Evolutionary conservation across 2,329 filamentous ascomycete genomes (phyloP).

Genomic region (Aplosporella prunicola): DNA sequence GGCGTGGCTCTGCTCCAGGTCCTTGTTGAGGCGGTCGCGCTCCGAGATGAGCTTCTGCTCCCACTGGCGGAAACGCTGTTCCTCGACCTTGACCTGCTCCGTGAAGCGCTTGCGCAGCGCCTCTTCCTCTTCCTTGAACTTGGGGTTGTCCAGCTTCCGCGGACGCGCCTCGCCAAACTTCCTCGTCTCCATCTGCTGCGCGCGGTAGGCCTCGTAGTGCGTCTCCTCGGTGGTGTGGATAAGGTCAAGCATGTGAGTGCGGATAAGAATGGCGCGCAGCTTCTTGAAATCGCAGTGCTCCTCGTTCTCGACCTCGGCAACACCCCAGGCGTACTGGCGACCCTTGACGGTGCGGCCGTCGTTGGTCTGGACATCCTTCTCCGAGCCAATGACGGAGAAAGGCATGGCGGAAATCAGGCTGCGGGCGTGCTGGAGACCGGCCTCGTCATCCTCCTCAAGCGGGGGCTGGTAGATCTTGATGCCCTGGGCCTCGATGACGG

Average conservation of each 20-base stretch:
- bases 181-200: constrained; percentile 98
- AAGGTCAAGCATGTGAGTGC: constrained; percentile 98
- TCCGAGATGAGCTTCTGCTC: constrained; percentile 99
- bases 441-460: constrained; percentile 95
- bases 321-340: constrained; percentile 98
- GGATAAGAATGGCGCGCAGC: constrained; percentile 95
- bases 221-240: constrained; percentile 99
- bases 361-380: constrained; percentile 96
- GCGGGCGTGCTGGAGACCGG: constrained; percentile 87
- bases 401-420: constrained; percentile 95
- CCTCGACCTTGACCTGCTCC: constrained; percentile 99
- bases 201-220: constrained; percentile 98
- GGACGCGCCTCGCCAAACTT: constrained; percentile 98
- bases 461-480: constrained; percentile 99
- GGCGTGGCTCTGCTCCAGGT: constrained; percentile 94
- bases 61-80: constrained; percentile 98
- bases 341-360: constrained; percentile 98
- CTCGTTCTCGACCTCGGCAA: constrained; percentile 98
- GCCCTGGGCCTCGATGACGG: constrained; percentile 93
- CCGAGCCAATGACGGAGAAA: constrained; percentile 95
- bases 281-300: constrained; percentile 99
- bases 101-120: constrained; percentile 97
- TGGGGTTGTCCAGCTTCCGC: constrained; percentile 98
- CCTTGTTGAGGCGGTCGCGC: constrained; percentile 98
- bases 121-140: constrained; percentile 99